A percentile compares a stretch with the other conserved stretches of the same genome.
Conservation (phyloP, 2,329 filamentous ascomycete species). For the Claviceps arundinis region DNA sequence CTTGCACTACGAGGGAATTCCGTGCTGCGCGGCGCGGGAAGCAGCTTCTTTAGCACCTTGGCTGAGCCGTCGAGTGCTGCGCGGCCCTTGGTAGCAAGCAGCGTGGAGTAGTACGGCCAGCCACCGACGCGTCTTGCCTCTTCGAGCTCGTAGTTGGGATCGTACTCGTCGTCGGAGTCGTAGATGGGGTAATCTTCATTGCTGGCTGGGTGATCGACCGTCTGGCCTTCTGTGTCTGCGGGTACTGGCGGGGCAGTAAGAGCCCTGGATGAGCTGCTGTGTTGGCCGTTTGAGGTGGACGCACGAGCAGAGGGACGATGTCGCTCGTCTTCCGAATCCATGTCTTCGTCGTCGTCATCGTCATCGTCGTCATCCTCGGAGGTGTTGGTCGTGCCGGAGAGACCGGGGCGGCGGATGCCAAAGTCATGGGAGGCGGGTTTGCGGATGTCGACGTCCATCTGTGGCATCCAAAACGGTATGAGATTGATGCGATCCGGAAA, state of each 20-base stretch:
- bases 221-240: conserved; percentile 70
- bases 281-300: conserved; percentile 19
- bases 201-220: conserved; percentile 44
- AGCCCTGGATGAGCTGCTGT: conserved; percentile 25
- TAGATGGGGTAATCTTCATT: conserved; percentile 75
- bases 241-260: conserved; percentile 21
- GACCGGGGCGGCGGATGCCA: conserved; percentile 70
- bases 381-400: conserved; percentile 64
- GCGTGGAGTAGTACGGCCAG: conserved; percentile 55
- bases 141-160: conserved; percentile 61
- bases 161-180: conserved; percentile 70
- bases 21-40: conserved; percentile 42
- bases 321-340: conserved; percentile 54
- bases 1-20: conserved; percentile 45
- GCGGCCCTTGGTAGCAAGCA: conserved; percentile 35
- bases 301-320: conserved; percentile 5
- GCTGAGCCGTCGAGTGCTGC: conserved; percentile 28
- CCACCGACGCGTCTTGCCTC: conserved; percentile 66
- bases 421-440: conserved; percentile 83
- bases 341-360: conserved; percentile 55
- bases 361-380: conserved; percentile 30
- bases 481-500: conserved; percentile 82
- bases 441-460: conserved; percentile 95
- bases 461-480: conserved; percentile 92
- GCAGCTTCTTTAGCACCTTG: conserved; percentile 32